Conservation (phyloP, 495 filamentous ascomycete genomes). For the Arthonia radiata region DNA sequence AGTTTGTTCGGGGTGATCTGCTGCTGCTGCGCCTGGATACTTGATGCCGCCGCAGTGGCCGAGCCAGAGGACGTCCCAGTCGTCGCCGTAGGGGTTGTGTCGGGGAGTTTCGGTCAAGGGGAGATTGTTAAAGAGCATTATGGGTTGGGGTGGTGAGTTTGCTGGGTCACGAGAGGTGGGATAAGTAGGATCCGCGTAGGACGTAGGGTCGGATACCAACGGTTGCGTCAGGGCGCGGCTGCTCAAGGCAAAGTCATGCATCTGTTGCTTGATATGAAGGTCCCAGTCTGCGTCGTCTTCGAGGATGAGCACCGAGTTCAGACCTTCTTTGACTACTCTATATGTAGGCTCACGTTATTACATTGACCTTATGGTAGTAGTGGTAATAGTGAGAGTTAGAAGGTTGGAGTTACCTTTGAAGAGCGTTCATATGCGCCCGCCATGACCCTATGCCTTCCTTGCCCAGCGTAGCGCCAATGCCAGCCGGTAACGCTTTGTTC, state of each 20-base stretch:
- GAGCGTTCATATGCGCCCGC: conserved; percentile 17
- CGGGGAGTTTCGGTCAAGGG: conserved; percentile 10
- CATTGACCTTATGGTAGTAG: too few species aligned
- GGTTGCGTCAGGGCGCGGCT: conserved; percentile 12
- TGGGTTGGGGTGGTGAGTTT: too few species aligned
- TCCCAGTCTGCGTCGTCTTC: conserved; percentile 38
- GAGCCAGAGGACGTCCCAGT: conserved; percentile 33
- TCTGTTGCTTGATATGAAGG: conserved; percentile 22
- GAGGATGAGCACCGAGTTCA: conserved; percentile 26
- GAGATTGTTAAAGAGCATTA: conserved; percentile 6
- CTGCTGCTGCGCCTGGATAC: too few species aligned
- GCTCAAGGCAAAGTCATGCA: conserved; percentile 21
- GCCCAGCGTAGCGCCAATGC: conserved; percentile 1
- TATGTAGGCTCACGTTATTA: conserved; percentile 8
- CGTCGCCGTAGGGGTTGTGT: conserved; percentile 27
- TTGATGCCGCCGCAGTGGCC: conserved; percentile 22
- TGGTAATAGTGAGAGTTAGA: too few species aligned
- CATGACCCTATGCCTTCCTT: conserved; percentile 13
- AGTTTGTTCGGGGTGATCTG: too few species aligned
- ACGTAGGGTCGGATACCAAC: too few species aligned
- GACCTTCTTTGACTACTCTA: conserved; percentile 18
- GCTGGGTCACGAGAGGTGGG: too few species aligned
- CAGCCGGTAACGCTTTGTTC: conserved; percentile 14
- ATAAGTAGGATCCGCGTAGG: too few species aligned
- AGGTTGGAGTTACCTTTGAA: conserved; percentile 4